These are phyloP conservation scores for Colletotrichum sp. DNA, from an alignment of 2,329 filamentous ascomycete species.

Conservation along the genomic window DNA sequence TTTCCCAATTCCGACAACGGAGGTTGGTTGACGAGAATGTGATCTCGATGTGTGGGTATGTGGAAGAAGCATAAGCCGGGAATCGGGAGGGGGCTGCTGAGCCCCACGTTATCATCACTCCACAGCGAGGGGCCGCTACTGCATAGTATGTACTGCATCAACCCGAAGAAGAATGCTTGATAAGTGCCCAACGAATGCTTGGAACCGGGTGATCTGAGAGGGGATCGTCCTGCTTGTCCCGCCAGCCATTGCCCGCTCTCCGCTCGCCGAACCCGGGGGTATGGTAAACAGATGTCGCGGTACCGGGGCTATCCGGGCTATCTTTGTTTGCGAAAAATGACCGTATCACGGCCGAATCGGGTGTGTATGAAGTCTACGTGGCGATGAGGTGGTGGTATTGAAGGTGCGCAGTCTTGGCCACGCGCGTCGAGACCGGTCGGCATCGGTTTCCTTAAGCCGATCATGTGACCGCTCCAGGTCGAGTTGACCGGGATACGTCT, in stretches of 20 bases:
- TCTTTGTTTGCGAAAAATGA: background rate
- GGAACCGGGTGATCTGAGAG: background rate
- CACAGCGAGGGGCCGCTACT: background rate
- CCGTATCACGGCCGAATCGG: slow-evolving; percentile 2
- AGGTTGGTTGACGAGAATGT: background rate
- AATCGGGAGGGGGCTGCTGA: background rate
- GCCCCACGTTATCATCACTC: background rate
- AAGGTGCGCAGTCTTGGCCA: background rate
- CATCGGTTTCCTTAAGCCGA: slow-evolving; percentile 22
- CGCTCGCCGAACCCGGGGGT: background rate
- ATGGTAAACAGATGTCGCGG: background rate
- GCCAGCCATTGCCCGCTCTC: background rate
- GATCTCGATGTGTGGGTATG: background rate
- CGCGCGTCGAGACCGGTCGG: slow-evolving; percentile 9
- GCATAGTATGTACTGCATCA: background rate
- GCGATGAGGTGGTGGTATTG: background rate
- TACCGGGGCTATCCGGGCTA: background rate
- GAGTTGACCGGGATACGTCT: background rate
- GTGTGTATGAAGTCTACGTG: background rate
- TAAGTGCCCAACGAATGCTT: background rate
- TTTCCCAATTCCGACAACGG: background rate
- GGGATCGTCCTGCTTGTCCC: background rate
- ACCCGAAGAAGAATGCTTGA: background rate
- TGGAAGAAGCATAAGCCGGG: background rate
- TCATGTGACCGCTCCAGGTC: slow-evolving; percentile 24